Conservation (phyloP, 805 yeast genomes). For the Tetrapisispora pingtungensis region DNA sequence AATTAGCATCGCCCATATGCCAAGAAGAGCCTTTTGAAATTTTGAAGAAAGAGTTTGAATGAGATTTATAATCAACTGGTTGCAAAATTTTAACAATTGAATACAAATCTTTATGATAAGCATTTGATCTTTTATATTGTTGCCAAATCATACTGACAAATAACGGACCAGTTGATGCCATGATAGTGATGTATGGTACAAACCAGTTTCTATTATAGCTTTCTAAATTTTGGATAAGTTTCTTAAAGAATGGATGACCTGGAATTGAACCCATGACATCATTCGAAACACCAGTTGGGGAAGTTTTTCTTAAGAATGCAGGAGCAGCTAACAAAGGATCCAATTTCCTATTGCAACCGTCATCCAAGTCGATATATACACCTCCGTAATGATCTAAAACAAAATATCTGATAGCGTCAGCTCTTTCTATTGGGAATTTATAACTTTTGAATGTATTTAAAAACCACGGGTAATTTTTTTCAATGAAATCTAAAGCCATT, state of each 20-base stretch:
- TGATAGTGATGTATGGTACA: slow-evolving; percentile 80
- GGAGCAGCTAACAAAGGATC: slow-evolving; percentile 74
- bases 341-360: slow-evolving; percentile 64
- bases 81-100: slow-evolving; percentile 46
- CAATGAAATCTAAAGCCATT: slow-evolving; percentile 66
- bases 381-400: slow-evolving; percentile 79
- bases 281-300: slow-evolving; percentile 84
- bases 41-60: slow-evolving; percentile 51
- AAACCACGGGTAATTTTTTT: slow-evolving; percentile 81
- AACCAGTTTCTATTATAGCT: slow-evolving; percentile 64
- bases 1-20: slow-evolving; percentile 81
- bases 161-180: slow-evolving; percentile 89
- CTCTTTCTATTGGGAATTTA: slow-evolving; percentile 74
- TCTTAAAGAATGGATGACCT: slow-evolving; percentile 70
- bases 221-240: slow-evolving; percentile 53
- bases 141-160: slow-evolving; percentile 79
- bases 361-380: slow-evolving; percentile 78
- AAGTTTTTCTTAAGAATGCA: slow-evolving; percentile 75
- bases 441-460: slow-evolving; percentile 65
- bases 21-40: slow-evolving; percentile 80
- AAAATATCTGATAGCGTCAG: slow-evolving; percentile 84
- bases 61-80: slow-evolving; percentile 61
- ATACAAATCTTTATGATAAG: slow-evolving; percentile 39
- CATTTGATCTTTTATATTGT: slow-evolving; percentile 64
- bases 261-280: slow-evolving; percentile 89